Evolutionary conservation across 305 asterid species (phyloP).

Genomic region (Fraxinus sp.): DNA sequence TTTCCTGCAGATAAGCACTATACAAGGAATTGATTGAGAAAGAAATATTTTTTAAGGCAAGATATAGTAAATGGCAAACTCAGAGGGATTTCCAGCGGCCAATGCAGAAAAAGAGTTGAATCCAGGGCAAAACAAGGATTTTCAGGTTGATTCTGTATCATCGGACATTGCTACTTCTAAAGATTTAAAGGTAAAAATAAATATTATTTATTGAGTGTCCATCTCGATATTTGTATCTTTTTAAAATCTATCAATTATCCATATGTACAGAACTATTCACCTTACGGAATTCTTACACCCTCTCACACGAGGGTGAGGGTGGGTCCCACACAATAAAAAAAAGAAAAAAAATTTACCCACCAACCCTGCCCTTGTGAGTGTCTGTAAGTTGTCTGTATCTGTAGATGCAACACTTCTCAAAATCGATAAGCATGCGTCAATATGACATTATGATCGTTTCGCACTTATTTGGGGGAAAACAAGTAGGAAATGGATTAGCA

Average conservation of each 20-base stretch:
- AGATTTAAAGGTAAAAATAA: slow-evolving; percentile 43
- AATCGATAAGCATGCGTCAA: too few species aligned
- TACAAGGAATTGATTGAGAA: background rate
- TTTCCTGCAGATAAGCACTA: background rate
- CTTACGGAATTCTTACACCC: too few species aligned
- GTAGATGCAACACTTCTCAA: too few species aligned
- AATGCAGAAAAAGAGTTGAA: slow-evolving; percentile 59
- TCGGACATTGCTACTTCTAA: slow-evolving; percentile 46
- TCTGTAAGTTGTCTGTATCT: too few species aligned
- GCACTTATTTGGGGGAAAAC: background rate
- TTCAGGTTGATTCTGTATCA: slow-evolving; percentile 57
- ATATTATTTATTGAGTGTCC: background rate
- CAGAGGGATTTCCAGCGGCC: slow-evolving; percentile 54
- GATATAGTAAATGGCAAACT: slow-evolving; percentile 38
- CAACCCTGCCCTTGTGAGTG: too few species aligned
- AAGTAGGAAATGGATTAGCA: too few species aligned
- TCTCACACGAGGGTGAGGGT: too few species aligned
- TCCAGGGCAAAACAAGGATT: slow-evolving; percentile 42
- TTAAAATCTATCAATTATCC: too few species aligned
- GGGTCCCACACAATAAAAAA: too few species aligned
- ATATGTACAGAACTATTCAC: too few species aligned
- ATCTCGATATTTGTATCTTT: background rate
- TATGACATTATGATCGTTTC: background rate
- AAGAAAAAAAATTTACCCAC: too few species aligned
- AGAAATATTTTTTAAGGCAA: background rate